Evolutionary conservation across 2,329 filamentous ascomycete genomes (phyloP).

Genomic region (Amauroascus niger): DNA sequence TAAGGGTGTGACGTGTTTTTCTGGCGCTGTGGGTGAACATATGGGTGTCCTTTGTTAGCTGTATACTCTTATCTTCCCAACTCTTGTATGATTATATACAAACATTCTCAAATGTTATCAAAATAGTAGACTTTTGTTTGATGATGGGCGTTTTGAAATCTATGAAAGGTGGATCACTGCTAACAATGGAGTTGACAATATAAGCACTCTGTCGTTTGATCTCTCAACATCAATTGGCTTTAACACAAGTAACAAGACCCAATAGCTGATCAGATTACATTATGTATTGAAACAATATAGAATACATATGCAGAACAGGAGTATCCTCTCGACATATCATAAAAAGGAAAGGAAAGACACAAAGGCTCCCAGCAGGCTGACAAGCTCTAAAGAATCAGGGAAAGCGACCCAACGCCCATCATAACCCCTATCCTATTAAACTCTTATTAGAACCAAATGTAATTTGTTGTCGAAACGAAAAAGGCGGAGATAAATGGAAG

Average conservation of each 20-base stretch:
- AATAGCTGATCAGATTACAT: not conserved
- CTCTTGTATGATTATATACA: constrained; percentile 3
- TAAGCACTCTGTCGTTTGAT: too few relatives aligned
- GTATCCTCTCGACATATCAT: not conserved
- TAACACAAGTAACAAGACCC: too few relatives aligned
- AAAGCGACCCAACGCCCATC: not conserved
- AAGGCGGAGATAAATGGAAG: too few relatives aligned
- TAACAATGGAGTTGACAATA: too few relatives aligned
- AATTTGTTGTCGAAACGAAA: too few relatives aligned
- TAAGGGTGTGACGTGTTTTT: not conserved
- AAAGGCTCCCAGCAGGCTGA: not conserved
- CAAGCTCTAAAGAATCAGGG: too few relatives aligned
- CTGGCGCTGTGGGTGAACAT: not conserved
- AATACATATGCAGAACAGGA: not conserved
- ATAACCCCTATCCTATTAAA: not conserved
- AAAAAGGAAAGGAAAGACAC: not conserved
- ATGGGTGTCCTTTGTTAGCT: not conserved
- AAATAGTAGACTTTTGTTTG: too few relatives aligned
- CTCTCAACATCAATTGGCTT: too few relatives aligned
- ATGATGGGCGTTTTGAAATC: too few relatives aligned
- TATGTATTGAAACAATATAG: not conserved
- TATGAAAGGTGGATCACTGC: too few relatives aligned
- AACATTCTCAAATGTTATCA: too few relatives aligned
- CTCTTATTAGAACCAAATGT: too few relatives aligned
- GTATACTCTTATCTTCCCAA: not conserved